Conservation (phyloP, 345 rosid species). For the Passiflora organensis region DNA sequence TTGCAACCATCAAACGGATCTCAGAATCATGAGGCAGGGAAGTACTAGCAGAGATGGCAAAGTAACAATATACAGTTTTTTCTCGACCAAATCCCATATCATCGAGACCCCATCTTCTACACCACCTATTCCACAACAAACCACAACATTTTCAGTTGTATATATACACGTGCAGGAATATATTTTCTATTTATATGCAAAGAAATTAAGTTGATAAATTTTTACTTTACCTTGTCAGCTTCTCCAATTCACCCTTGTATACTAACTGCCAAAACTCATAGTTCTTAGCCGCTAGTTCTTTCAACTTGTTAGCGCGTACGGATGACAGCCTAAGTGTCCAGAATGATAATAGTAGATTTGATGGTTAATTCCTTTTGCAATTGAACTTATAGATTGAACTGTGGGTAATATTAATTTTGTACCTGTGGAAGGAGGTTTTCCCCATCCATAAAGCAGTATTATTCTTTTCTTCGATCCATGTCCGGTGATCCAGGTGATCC, state of each 20-base stretch:
- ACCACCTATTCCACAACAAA: conserved; percentile 42
- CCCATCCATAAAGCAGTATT: conserved; percentile 39
- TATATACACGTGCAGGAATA: no score
- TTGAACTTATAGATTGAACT: background rate
- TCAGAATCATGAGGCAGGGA: conserved; percentile 36
- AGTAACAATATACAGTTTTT: conserved; percentile 55
- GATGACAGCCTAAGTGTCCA: conserved; percentile 38
- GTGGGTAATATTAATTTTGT: no score
- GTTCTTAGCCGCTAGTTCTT: conserved; percentile 37
- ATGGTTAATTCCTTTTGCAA: background rate
- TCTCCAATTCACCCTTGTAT: conserved; percentile 41
- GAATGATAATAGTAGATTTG: background rate
- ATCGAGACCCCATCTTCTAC: conserved; percentile 35
- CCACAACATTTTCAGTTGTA: background rate
- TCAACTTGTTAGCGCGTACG: conserved; percentile 21
- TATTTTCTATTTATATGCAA: no score
- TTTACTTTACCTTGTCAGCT: conserved; percentile 34
- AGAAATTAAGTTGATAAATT: background rate
- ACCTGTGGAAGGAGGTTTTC: conserved; percentile 48
- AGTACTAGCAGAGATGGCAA: conserved; percentile 33
- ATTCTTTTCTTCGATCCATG: conserved; percentile 50
- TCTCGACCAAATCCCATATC: conserved; percentile 65
- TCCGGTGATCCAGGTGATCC: conserved; percentile 58
- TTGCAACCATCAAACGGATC: conserved; percentile 32
- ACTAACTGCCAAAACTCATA: conserved; percentile 40